These are phyloP conservation scores for Penicillium concentricum DNA, from an alignment of 2,329 filamentous ascomycete genomes.

Conservation along the genomic window DNA sequence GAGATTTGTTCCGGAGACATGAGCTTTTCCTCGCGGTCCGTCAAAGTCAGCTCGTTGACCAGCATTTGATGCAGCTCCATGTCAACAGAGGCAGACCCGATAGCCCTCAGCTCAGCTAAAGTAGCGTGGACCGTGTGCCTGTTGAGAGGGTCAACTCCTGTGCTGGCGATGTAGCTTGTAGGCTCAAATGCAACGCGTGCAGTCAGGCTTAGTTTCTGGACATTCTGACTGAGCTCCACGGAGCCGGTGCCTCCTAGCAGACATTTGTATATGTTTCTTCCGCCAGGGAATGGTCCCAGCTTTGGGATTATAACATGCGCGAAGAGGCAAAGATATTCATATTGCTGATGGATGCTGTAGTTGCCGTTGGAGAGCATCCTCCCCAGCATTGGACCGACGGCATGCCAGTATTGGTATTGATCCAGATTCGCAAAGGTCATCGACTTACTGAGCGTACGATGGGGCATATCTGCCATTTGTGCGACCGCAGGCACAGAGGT, in stretches of 20 bases:
- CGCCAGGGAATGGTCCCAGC: constrained; percentile 6
- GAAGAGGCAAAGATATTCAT: constrained; percentile 9
- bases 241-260: constrained; percentile 8
- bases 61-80: constrained; percentile 11
- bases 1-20: background rate
- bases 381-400: constrained; percentile 6
- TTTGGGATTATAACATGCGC: constrained; percentile 9
- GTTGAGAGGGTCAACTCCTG: constrained; percentile 2
- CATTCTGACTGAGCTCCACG: constrained; percentile 15
- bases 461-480: background rate
- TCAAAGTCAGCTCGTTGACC: constrained; percentile 5
- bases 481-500: background rate
- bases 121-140: background rate
- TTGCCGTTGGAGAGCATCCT: constrained; percentile 7
- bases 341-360: constrained; percentile 11
- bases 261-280: constrained; percentile 2
- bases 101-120: background rate
- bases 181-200: constrained; percentile 9
- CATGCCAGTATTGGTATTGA: constrained; percentile 12
- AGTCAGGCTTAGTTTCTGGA: background rate
- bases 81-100: background rate
- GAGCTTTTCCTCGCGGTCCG: constrained; percentile 6
- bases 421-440: constrained; percentile 7
- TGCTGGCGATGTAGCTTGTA: constrained; percentile 2
- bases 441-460: constrained; percentile 4